These are phyloP conservation scores for Metschnikowia koreensis DNA, from an alignment of 805 yeast genomes.

Conservation along the genomic window DNA sequence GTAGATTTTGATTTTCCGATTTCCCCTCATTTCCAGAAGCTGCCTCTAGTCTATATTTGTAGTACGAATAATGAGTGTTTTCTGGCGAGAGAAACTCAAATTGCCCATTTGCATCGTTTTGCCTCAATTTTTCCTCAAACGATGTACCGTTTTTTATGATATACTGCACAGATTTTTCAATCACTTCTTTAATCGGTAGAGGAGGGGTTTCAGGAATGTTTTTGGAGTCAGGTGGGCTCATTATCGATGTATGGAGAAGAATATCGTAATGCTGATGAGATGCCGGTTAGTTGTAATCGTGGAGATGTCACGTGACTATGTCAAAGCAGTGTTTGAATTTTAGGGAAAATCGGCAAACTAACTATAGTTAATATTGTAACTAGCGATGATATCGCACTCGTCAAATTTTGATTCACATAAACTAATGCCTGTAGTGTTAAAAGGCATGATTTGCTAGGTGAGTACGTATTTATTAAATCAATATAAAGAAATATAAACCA, in stretches of 20 bases:
- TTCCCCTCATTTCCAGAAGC: background rate
- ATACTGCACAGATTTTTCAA: slow-evolving; percentile 71
- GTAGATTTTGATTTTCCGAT: background rate
- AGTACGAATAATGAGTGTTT: slow-evolving; percentile 59
- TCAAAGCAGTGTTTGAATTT: too few species aligned
- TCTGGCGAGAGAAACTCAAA: slow-evolving; percentile 61
- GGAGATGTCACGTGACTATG: background rate
- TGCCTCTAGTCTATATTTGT: slow-evolving; percentile 41
- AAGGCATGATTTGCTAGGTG: too few species aligned
- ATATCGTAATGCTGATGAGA: background rate
- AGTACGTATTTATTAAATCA: too few species aligned
- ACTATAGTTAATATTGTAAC: too few species aligned
- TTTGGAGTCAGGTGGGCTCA: background rate
- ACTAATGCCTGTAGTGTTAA: too few species aligned
- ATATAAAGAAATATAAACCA: too few species aligned
- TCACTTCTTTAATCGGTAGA: slow-evolving; percentile 46
- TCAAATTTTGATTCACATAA: too few species aligned
- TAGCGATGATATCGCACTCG: too few species aligned
- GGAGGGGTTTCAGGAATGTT: slow-evolving; percentile 22
- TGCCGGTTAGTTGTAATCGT: background rate
- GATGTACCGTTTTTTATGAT: slow-evolving; percentile 64
- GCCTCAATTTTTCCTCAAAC: slow-evolving; percentile 59
- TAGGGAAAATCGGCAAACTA: too few species aligned
- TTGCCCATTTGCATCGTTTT: slow-evolving; percentile 47
- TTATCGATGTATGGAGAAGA: background rate